phyloP scores from a whole-genome alignment of 495 filamentous ascomycete species.

The Daldinia childiae region DNA sequence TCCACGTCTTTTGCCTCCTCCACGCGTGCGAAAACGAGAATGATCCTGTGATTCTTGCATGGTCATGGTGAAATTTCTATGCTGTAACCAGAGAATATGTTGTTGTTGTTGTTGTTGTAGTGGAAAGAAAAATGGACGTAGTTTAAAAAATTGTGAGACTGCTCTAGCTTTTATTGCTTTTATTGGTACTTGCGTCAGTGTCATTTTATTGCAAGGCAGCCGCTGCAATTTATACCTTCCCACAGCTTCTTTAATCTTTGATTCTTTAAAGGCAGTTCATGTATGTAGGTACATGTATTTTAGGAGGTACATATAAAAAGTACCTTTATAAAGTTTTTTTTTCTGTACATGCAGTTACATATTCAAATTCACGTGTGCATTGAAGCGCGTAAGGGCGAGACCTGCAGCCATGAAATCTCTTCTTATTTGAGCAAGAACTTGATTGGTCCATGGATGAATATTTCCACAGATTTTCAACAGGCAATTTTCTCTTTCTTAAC shows the following conservation, averaged over 20 bases:
- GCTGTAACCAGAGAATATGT: background rate
- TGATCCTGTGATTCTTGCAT: conserved; percentile 18
- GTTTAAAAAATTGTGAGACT: background rate
- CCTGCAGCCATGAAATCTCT: conserved; percentile 7
- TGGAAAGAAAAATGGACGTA: conserved; percentile 1
- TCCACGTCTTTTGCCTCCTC: conserved; percentile 2
- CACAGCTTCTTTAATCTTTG: background rate
- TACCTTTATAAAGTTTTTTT: conserved; percentile 3
- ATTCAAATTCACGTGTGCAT: background rate
- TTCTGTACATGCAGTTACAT: background rate
- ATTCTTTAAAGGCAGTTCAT: too few relatives aligned
- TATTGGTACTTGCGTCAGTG: background rate
- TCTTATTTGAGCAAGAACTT: conserved; percentile 1
- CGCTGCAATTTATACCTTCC: background rate
- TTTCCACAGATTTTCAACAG: conserved; percentile 9
- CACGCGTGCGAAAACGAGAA: conserved; percentile 4
- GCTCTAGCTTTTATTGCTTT: conserved; percentile 3
- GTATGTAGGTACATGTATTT: background rate
- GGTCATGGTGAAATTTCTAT: conserved; percentile 14
- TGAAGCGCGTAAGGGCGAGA: conserved; percentile 1
- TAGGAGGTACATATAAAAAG: background rate
- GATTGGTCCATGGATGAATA: conserved; percentile 11
- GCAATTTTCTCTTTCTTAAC: background rate
- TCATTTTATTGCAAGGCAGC: background rate
- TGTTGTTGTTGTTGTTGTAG: background rate